Evolutionary conservation across 2,329 filamentous ascomycete genomes (phyloP), one percentile per base, ranked within the genome.

Genomic region (Ophiostoma novo-ulmi): DNA sequence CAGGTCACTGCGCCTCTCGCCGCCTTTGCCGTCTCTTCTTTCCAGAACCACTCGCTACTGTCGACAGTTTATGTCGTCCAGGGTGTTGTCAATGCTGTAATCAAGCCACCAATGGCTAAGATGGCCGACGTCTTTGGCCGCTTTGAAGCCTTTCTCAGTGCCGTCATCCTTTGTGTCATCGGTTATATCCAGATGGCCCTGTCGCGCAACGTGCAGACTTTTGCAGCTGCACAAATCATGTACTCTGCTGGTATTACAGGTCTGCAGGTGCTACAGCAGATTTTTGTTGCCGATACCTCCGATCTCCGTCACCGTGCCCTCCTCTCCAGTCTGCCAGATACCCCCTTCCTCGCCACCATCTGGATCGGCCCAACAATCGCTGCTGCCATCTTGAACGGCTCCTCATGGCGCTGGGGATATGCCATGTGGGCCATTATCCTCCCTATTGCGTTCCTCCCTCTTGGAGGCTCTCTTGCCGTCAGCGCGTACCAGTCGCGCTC

Each of bases 61-160:
- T 87, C 88, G 20, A 90, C 88, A 0, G 85, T 90, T 35, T 81
- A 85, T 38, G 87, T 90, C 13, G 84, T 90, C 10, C 86, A 89
- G 72, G 85, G 85, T 75, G 85, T 90, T 4, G 87, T 90, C 20
- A 85, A 89, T 76, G 85, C 86, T 68, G 83, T 88, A 66, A 84
- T 87, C 75, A 88, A 88, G 73, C 84, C 86, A 2, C 85, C 85
- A 11, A 85, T 88, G 82, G 85, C 86, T 70, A 88, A 88, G 76
- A 80, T 88, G 52, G 85, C 86, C 58, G 85, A 88, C 73, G 86
- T 88, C 0, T 88, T 88, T 74, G 87, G 87, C 67, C 85, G 87
- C 38, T 82, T 87, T 52, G 85, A 88, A 75, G 85, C 86, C 35
- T 88, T 88, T 74, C 78, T 79, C 36, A 78, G 88, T 17, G 83